A percentile compares a stretch with the other conserved stretches of the same genome.
phyloP scores from a whole-genome alignment of 257 asterid genomes.

The Solanum corneliomulleri region DNA sequence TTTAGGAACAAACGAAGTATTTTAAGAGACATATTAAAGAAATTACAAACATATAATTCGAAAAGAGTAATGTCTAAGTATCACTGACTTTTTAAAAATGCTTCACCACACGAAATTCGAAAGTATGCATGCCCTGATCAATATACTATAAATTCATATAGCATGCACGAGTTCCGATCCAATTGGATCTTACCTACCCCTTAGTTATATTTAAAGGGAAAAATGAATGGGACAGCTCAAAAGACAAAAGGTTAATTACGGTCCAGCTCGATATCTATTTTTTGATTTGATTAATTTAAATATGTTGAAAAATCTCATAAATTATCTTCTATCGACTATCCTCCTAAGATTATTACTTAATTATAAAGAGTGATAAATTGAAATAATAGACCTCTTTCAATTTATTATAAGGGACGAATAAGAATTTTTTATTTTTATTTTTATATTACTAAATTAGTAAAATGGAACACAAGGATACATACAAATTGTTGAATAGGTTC shows the following conservation, averaged over 20 bases:
- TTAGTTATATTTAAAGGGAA: not conserved
- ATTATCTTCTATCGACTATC: not conserved
- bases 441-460: not conserved
- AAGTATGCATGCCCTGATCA: not conserved
- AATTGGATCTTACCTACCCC: not conserved
- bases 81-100: not conserved
- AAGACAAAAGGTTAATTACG: not conserved
- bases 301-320: not conserved
- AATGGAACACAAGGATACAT: not conserved
- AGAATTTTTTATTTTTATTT: not conserved
- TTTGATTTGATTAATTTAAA: not conserved
- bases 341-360: not conserved
- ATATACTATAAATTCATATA: not conserved
- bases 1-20: not conserved
- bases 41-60: not conserved
- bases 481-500: not conserved
- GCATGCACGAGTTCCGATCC: not conserved
- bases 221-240: not conserved
- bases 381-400: not conserved
- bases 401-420: not conserved
- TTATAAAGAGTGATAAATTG: not conserved
- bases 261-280: not conserved
- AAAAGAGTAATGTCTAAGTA: not conserved
- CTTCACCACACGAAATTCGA: not conserved
- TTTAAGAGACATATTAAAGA: not conserved